phyloP scores from a whole-genome alignment of 2,329 filamentous ascomycete genomes.

The Pseudogymnoascus sp. region DNA sequence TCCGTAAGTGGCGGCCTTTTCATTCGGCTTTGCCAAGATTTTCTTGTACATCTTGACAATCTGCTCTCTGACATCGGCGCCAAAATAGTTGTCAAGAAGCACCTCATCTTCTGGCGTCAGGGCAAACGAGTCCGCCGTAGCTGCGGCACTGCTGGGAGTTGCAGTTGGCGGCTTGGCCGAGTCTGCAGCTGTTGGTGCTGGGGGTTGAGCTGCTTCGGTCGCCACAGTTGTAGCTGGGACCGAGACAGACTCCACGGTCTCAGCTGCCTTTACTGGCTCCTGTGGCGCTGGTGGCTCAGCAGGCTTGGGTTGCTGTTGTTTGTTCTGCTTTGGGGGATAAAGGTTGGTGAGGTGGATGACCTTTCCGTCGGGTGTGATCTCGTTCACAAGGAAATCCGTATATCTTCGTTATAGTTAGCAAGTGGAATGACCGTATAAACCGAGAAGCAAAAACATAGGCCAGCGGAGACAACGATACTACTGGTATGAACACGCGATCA shows the following conservation, averaged over 20 bases:
- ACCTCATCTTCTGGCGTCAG: conserved; percentile 38
- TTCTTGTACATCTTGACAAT: conserved; percentile 49
- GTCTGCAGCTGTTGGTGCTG: not conserved
- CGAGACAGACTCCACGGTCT: not conserved
- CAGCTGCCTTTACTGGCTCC: conserved; percentile 14
- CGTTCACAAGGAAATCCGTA: conserved; percentile 68
- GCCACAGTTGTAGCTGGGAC: not conserved
- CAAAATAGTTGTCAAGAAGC: conserved; percentile 41
- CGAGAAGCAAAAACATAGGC: not conserved
- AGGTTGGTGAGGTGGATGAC: conserved; percentile 51
- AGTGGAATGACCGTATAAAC: not conserved
- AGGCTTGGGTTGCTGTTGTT: conserved; percentile 7
- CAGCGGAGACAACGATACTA: not conserved
- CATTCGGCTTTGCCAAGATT: conserved; percentile 44
- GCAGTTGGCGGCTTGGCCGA: not conserved
- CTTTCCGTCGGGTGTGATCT: conserved; percentile 55
- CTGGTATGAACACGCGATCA: not conserved
- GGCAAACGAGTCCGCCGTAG: conserved; percentile 22
- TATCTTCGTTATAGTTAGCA: conserved; percentile 40
- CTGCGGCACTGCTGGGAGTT: not conserved
- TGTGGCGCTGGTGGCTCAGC: conserved; percentile 18
- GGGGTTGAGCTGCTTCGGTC: not conserved
- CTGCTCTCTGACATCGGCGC: conserved; percentile 38
- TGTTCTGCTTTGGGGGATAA: conserved; percentile 6
- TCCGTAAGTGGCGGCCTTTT: conserved; percentile 49